Base-by-base conservation (phyloP, 2,329 filamentous ascomycete genomes). In the Neofusicoccum sp. region DNA sequence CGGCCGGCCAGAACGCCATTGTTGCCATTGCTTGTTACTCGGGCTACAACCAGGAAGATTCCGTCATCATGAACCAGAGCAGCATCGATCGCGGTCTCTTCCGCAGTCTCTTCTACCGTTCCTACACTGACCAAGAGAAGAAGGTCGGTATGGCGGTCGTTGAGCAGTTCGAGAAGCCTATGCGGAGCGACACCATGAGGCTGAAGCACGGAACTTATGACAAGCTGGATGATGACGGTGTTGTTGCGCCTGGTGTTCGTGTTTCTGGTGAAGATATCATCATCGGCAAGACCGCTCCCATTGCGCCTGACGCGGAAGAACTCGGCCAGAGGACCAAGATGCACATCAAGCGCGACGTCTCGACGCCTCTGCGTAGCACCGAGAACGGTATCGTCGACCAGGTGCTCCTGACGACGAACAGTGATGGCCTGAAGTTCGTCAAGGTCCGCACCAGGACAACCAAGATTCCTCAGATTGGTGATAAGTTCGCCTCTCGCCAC, bases 41-140 rank as follows among this genome's bases (percentile, higher is more conserved):
- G 59, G 95, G 95, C 63, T 99, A 99, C 82, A 99, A 99, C 77
- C 96, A 99, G 75, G 95, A 99, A 91, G 95, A 99, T 86, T 99
- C 95, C 67, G 93, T 99, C 67, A 96, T 99, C 70, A 98, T 99
- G 95, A 99, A 99, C 76, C 95, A 99, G 80, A 97, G 92, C 79
- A 96, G 92, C 76, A 98, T 99, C 70, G 95, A 99, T 76, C 90
- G 95, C 71, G 95, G 95, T 64, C 83, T 99, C 4, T 99, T 99
- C 88, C 86, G 96, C 71, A 97, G 92, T 84, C 79, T 99, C 59
- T 99, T 98, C 82, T 99, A 96, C 85, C 88, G 96, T 67, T 92
- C 93, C 9, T 99, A 99, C 77, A 96, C 92, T 33, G 95, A 99
- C 71, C 91, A 92, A 66, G 95, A 99, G 79, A 98, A 98, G 83